Base-by-base conservation (phyloP, 345 rosid species). In the Rhodomyrtus tomentosa region DNA sequence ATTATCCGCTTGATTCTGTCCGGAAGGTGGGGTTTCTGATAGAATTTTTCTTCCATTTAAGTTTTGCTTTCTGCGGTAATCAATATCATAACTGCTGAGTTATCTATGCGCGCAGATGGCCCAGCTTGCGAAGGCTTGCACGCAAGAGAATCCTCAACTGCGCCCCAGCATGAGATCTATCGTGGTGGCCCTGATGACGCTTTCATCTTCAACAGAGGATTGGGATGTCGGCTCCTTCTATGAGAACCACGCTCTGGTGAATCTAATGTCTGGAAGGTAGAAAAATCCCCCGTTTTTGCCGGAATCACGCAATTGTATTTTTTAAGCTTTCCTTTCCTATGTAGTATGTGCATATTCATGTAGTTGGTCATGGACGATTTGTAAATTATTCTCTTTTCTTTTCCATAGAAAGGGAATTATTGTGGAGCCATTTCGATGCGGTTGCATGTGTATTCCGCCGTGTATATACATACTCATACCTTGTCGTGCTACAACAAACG, bases 101-200 rank as follows among this genome's bases (percentile, higher is more conserved):
- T 73, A 68, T 62, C 45, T 83, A 36, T 25, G 51, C 82, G 51
- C 40, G 85, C 94, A 97, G 99, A 95, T 97, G 96, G 95, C 96
- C 58, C 95, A 92, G 87, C 93, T 97, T 73, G 99, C 96, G 38
- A 93, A 88, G 87, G 99, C 92, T 14, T 95, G 99, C 90, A 95
- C 99, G 5, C 94, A 91, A 81, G 99, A 93, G 91, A 91, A 89
- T 58, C 94, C 98, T 50, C 98, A 91, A 84, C 86, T 90, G 79
- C 93, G 98, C 8, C 99, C 99, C 3, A 93, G 92, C 49, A 97
- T 94, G 99, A 93, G 98, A 87, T 94, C 96, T 55, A 88, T 96
- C 6, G 99, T 96, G 84, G 99, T 96, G 54, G 98, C 98, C 50
- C 86, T 95, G 52, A 96, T 93, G 87, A 93, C 99, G 5, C 96